These are phyloP conservation scores for Rhodotorula sp. DNA, from an alignment of 1,284 basidiomycete species.

Conservation along the genomic window DNA sequence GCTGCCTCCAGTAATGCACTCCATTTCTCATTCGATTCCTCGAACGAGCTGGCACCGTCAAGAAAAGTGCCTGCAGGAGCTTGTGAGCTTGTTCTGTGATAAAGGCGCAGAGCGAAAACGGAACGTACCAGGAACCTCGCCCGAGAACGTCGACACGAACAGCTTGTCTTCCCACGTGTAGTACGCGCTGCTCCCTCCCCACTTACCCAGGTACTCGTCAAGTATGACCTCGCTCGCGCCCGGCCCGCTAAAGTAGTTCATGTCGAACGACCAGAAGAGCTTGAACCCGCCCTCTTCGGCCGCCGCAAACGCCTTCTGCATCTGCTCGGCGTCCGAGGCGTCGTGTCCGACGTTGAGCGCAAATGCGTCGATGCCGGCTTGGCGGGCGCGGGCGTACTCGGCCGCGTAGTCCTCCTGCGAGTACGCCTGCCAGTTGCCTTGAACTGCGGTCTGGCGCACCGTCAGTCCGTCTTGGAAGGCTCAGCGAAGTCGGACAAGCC, in stretches of 20 bases:
- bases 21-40: not conserved
- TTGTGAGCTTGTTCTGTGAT: not conserved
- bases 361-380: conserved; percentile 8
- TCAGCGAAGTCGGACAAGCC: not conserved
- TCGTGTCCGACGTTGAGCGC: conserved; percentile 13
- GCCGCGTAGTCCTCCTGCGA: not conserved
- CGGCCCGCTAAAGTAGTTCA: not conserved
- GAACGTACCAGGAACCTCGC: not conserved
- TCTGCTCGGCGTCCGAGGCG: not conserved
- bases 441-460: not conserved
- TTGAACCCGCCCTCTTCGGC: not conserved
- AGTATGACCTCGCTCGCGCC: conserved; percentile 12
- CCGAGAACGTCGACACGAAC: conserved; percentile 16
- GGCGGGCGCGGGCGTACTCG: not conserved
- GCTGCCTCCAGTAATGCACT: not conserved
- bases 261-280: conserved; percentile 17
- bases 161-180: not conserved
- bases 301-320: conserved; percentile 10
- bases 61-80: not conserved
- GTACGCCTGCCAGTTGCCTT: conserved; percentile 15
- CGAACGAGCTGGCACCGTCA: not conserved
- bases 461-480: not conserved
- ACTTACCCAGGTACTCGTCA: conserved; percentile 10
- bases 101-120: not conserved
- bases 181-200: not conserved